Base-by-base conservation (phyloP, 2,329 filamentous ascomycete species). In the Chaetothyriales sp. region DNA sequence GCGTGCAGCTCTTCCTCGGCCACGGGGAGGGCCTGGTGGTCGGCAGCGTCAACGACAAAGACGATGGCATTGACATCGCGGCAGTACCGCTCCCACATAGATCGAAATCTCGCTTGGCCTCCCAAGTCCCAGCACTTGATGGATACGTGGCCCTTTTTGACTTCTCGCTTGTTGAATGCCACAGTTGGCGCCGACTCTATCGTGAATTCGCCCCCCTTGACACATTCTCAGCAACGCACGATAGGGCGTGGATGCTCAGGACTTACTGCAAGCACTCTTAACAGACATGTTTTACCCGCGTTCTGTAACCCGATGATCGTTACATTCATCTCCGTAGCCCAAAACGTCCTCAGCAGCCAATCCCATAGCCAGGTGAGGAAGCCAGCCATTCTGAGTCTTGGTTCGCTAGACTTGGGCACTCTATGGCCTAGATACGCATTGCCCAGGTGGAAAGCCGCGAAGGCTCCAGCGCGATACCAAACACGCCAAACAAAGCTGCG, bases 51-150 rank as follows among this genome's bases (percentile, higher is more conserved):
- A 64, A 96, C 89, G 66, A 98, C 95, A 70, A 95, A 98, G 78
- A 98, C 86, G 61, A 98, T 95, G 60, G 90, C 90, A 70, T 94
- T 95, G 60, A 96, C 92, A 49, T 88, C 92, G 57, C 89, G 86
- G 70, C 92, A 96, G 69, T 98, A 98, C 64, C 92, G 78, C 74
- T 98, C 92, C 92, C 92, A 98, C 92, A 98, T 98, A 60, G 86
- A 86, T 64, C 92, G 85, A 73, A 96, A 98, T 59, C 90, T 80
- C 61, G 92, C 90, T 71, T 98, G 92, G 49, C 92, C 92, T 61
- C 92, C 92, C 57, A 98, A 80, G 72, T 98, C 92, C 92, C 92
- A 98, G 70, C 92, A 98, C 72, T 96, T 96, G 63, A 98, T 76
- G 61, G 92, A 94, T 67, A 98, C 92, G 78, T 96, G 90, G 61